A percentile compares a stretch with the other conserved stretches of the same genome.
Evolutionary conservation across 352 stramenopile genomes (phyloP).

Genomic region (Pythium utonaiense): DNA sequence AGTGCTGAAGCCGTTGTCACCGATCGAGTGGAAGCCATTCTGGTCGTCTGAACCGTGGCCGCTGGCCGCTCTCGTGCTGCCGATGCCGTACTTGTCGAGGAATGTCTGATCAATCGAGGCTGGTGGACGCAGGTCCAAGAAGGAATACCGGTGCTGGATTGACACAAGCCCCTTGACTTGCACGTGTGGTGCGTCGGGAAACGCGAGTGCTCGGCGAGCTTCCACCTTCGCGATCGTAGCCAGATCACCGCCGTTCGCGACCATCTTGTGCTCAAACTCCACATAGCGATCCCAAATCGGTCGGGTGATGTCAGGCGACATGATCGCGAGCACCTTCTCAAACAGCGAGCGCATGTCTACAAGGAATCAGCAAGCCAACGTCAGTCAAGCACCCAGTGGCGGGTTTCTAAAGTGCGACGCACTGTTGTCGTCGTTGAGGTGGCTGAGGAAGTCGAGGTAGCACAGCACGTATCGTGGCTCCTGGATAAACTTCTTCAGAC

Average conservation of each 20-base stretch:
- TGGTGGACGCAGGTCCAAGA: conserved; percentile 63
- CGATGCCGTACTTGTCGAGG: conserved; percentile 71
- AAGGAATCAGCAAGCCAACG: background rate
- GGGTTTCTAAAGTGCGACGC: too few species aligned
- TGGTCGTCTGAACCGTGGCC: conserved; percentile 4
- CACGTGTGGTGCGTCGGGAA: conserved; percentile 70
- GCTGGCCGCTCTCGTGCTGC: conserved; percentile 16
- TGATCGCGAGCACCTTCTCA: conserved; percentile 85
- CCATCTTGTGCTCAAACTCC: conserved; percentile 85
- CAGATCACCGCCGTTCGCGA: conserved; percentile 77
- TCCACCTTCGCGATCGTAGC: conserved; percentile 82
- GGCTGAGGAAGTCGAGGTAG: conserved; percentile 83
- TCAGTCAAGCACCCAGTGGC: too few species aligned
- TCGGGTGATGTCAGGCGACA: conserved; percentile 73
- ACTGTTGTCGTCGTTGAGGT: conserved; percentile 90
- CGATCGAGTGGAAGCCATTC: conserved; percentile 12
- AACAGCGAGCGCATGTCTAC: conserved; percentile 88
- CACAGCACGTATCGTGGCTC: conserved; percentile 80
- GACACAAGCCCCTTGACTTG: conserved; percentile 80
- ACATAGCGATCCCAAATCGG: conserved; percentile 87
- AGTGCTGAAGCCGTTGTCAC: conserved; percentile 14
- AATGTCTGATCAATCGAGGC: conserved; percentile 67
- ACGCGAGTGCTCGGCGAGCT: conserved; percentile 68
- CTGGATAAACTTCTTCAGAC: conserved; percentile 87
- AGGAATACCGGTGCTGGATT: conserved; percentile 79